Evolutionary conservation across 2,329 filamentous ascomycete genomes (phyloP).

Genomic region (Pseudomassariella vexata): DNA sequence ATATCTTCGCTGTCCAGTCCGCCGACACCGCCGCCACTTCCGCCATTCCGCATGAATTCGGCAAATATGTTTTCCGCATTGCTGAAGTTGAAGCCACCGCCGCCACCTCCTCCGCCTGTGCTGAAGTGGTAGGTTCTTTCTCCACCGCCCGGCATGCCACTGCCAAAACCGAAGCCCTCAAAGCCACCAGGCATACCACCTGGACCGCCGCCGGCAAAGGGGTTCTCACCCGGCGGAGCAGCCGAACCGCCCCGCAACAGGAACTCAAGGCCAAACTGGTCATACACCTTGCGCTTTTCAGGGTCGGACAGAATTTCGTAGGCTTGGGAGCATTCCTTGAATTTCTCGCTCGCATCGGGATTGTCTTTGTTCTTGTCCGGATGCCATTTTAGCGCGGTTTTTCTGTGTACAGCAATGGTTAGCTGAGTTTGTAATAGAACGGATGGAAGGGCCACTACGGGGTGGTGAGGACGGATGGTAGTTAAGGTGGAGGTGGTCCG

Average conservation of each 20-base stretch:
- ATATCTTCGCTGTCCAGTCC: slow-evolving; percentile 37
- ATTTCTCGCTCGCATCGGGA: slow-evolving; percentile 79
- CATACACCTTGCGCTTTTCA: slow-evolving; percentile 93
- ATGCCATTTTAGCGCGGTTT: slow-evolving; percentile 85
- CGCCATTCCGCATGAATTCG: slow-evolving; percentile 65
- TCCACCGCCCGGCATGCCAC: slow-evolving; percentile 39
- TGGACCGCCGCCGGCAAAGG: slow-evolving; percentile 51
- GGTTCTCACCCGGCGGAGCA: slow-evolving; percentile 59
- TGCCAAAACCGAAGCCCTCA: slow-evolving; percentile 45
- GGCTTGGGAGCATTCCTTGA: slow-evolving; percentile 96
- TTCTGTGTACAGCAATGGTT: slow-evolving; percentile 45
- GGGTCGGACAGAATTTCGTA: slow-evolving; percentile 98
- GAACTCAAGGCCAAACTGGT: slow-evolving; percentile 91
- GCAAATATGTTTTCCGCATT: slow-evolving; percentile 80
- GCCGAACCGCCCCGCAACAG: slow-evolving; percentile 72
- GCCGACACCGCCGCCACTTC: slow-evolving; percentile 29
- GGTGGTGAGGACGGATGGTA: neutral
- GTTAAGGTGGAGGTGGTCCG: neutral
- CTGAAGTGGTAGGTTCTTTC: slow-evolving; percentile 60
- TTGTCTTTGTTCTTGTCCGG: slow-evolving; percentile 98
- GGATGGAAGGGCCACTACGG: neutral
- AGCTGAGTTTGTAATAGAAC: slow-evolving; percentile 22
- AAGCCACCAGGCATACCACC: slow-evolving; percentile 50
- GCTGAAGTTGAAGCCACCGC: slow-evolving; percentile 72
- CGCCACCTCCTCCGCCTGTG: slow-evolving; percentile 46